phyloP scores from a whole-genome alignment of 2,329 filamentous ascomycete genomes.

The Aciculosporium take region DNA sequence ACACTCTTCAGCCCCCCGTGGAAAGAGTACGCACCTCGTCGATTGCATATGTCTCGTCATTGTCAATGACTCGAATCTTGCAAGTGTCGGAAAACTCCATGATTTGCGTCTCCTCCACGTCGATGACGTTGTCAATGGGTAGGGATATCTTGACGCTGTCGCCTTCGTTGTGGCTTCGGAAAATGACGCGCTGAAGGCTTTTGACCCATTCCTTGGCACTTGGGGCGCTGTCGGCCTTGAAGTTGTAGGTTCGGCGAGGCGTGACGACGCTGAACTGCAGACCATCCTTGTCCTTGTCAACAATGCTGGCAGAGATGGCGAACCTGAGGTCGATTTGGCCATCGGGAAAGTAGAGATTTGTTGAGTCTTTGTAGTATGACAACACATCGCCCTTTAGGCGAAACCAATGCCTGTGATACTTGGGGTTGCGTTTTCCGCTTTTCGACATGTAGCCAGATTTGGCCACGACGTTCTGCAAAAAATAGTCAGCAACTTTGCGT shows the following conservation, averaged over 20 bases:
- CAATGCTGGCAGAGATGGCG: slow-evolving; percentile 70
- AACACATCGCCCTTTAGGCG: slow-evolving; percentile 81
- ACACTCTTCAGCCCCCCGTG: not conserved
- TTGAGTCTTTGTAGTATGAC: slow-evolving; percentile 72
- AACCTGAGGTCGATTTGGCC: slow-evolving; percentile 88
- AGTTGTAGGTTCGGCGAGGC: slow-evolving; percentile 69
- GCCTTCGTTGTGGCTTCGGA: slow-evolving; percentile 87
- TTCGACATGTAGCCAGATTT: slow-evolving; percentile 87
- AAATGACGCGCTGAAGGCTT: slow-evolving; percentile 84
- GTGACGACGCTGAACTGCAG: slow-evolving; percentile 70
- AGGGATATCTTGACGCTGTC: slow-evolving; percentile 94
- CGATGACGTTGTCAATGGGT: slow-evolving; percentile 76
- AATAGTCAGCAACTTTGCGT: slow-evolving; percentile 8
- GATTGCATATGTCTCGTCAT: slow-evolving; percentile 85
- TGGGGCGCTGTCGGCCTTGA: slow-evolving; percentile 72
- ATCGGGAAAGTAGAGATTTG: slow-evolving; percentile 79
- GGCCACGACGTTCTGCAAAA: slow-evolving; percentile 47
- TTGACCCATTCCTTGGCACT: slow-evolving; percentile 97
- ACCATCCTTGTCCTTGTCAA: slow-evolving; percentile 63
- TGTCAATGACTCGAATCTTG: slow-evolving; percentile 85
- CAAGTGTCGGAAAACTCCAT: slow-evolving; percentile 86
- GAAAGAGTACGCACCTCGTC: slow-evolving; percentile 52
- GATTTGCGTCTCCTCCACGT: slow-evolving; percentile 83
- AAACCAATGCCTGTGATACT: slow-evolving; percentile 88
- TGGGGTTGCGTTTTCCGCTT: slow-evolving; percentile 73